Evolutionary conservation across 805 yeast species (phyloP), one percentile per base, ranked within the genome.

Genomic region (Ogataea methylovora): DNA sequence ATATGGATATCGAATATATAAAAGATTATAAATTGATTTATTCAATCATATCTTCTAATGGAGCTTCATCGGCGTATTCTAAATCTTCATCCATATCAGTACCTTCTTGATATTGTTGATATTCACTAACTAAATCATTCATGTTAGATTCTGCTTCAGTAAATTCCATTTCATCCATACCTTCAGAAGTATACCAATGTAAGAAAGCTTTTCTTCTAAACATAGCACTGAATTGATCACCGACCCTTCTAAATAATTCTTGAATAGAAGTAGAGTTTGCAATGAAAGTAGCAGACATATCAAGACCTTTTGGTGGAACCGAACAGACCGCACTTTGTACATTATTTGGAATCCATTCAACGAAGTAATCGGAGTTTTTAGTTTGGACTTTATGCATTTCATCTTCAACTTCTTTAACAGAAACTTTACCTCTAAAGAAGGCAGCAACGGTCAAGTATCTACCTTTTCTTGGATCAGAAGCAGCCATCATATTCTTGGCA

Each of bases 141-240:
- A 87, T 77, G 59, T 87, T 84, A 36, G 90, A 79, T 65, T 85
- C 94, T 35, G 96, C 96, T 67, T 87, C 96, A 38, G 86, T 76
- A 62, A 87, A 87, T 66, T 87, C 96, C 70, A 79, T 72, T 65
- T 82, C 94, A 55, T 87, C 96, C 96, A 87, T 87, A 67, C 96
- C 96, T 64, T 87, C 96, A 48, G 80, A 73, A 8, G 92, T 84
- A 65, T 85, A 87, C 96, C 96, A 87, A 63, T 87, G 95, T 65
- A 87, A 79, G 77, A 87, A 87, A 44, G 96, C 96, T 61, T 81
- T 83, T 68, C 92, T 84, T 59, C 84, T 76, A 65, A 83, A 87
- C 96, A 87, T 87, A 41, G 87, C 88, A 48, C 80, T 70, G 65
- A 87, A 87, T 65, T 87, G 95, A 51, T 74, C 85, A 44, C 90